Evolutionary conservation across 495 filamentous ascomycete genomes (phyloP), one percentile per base, ranked within the genome.

Genomic region (Penicillium steckii): DNA sequence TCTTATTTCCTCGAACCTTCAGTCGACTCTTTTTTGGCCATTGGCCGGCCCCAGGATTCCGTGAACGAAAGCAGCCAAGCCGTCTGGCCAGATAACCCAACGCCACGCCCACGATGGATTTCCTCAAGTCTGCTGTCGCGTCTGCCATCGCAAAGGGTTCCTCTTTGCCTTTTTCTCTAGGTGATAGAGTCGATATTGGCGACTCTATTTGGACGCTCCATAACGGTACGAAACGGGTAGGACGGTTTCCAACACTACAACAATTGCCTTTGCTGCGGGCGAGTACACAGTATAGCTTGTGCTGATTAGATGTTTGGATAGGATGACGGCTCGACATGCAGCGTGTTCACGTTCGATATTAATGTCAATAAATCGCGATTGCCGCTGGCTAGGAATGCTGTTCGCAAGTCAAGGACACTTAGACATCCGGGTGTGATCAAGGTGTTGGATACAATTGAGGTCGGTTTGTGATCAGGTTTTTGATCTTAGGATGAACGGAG

Each of bases 131-230:
- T 41, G 95, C 95, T 33, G 90, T 98, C 61, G 90, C 91, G 29
- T 96, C 94, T 33, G 93, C 93, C 51, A 97, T 97, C 59, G 88
- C 94, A 12, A 96, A 96, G 69, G 91, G 91, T 15, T 91, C 91
- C 26, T 83, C 90, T 3, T 95, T 96, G 60, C 91, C 90, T 8
- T 97, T 95, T 67, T 85, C 80, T 17, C 91, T 97, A 59, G 92
- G 92, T 58, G 94, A 98, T 69, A 80, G 86, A 65, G 86, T 95
- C 41, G 91, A 96, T 58, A 72, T 90, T 24, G 89, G 93, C 63
- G 84, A 89, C 59, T 92, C 91, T 17, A 89, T 97, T 50, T 97
- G 94, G 93, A 86, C 85, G 3, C 76, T 98, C 21, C 82, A 91
- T 68, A 96, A 97, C 72, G 94, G 90, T 50, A 95, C 87, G 46